Percentiles rank a stretch among this genome's conserved stretches.
phyloP scores from a whole-genome alignment of 164 flowering plant genomes.

The Tetrastigma voinierianum region DNA sequence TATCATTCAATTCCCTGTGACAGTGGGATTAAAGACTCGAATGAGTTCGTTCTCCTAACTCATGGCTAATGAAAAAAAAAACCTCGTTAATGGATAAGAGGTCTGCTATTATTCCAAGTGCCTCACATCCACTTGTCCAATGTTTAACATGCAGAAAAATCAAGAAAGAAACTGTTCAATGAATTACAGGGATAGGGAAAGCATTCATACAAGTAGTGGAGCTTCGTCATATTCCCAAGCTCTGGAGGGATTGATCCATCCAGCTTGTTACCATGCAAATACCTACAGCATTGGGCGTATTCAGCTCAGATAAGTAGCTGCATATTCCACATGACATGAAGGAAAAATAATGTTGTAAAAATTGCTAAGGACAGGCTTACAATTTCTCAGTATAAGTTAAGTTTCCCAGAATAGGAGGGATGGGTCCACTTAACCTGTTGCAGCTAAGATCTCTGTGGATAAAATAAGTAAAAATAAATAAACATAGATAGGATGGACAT shows the following conservation, averaged over 20 bases:
- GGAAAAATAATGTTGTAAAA: background rate
- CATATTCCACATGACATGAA: too few relatives aligned
- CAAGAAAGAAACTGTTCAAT: background rate
- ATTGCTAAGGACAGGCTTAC: slow-evolving; percentile 34
- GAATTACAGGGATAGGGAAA: background rate
- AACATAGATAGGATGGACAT: background rate
- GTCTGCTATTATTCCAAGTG: background rate
- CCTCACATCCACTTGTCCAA: background rate
- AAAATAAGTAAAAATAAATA: background rate
- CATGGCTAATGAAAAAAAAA: background rate
- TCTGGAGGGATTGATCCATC: slow-evolving; percentile 86
- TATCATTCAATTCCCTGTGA: slow-evolving; percentile 77
- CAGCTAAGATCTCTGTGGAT: slow-evolving; percentile 89
- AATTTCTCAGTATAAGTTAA: slow-evolving; percentile 78
- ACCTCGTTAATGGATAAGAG: background rate
- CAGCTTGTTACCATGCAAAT: slow-evolving; percentile 84
- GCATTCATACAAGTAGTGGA: slow-evolving; percentile 72
- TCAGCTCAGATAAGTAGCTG: background rate
- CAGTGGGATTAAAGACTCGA: background rate
- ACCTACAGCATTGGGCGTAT: slow-evolving; percentile 33
- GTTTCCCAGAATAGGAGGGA: slow-evolving; percentile 85
- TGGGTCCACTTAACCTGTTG: slow-evolving; percentile 75
- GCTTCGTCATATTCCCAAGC: slow-evolving; percentile 95
- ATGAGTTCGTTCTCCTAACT: background rate
- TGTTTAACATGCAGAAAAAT: background rate